These are phyloP conservation scores for Chalaropsis thielavioides DNA, from an alignment of 2,329 filamentous ascomycete genomes.

Conservation along the genomic window DNA sequence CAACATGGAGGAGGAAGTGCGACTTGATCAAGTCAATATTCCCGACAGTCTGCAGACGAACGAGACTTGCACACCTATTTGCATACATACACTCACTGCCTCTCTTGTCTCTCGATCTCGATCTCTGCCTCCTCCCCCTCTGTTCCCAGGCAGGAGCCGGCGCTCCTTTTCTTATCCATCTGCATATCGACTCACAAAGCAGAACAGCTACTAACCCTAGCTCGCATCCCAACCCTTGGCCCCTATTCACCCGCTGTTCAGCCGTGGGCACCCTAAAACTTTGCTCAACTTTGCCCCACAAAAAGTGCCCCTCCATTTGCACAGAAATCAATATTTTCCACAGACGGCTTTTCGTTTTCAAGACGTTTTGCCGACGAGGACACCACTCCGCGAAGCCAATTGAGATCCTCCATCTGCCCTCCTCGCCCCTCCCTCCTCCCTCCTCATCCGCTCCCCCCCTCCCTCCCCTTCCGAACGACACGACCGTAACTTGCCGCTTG, in stretches of 20 bases:
- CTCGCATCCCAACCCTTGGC: background rate
- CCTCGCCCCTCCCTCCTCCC: background rate
- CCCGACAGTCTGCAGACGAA: too few relatives aligned
- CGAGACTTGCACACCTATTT: too few relatives aligned
- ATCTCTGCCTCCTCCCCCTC: too few relatives aligned
- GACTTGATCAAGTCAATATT: too few relatives aligned
- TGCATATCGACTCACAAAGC: too few relatives aligned
- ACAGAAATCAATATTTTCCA: slow-evolving; percentile 18
- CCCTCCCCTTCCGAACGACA: background rate
- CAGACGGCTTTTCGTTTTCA: background rate
- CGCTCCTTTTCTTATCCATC: too few relatives aligned
- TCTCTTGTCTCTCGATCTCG: too few relatives aligned
- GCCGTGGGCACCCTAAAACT: slow-evolving; percentile 16
- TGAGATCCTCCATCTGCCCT: slow-evolving; percentile 10
- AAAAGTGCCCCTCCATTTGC: slow-evolving; percentile 17
- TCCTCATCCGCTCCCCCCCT: too few relatives aligned
- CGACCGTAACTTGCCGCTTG: slow-evolving; percentile 3
- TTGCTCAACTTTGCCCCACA: slow-evolving; percentile 15
- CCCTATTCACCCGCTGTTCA: slow-evolving; percentile 3
- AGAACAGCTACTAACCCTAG: background rate
- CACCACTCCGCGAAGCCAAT: slow-evolving; percentile 10
- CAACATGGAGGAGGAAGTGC: too few relatives aligned
- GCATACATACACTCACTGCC: too few relatives aligned
- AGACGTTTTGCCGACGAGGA: background rate
- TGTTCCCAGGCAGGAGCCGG: too few relatives aligned